Conservation (phyloP, 1,139 yeast species). For the Candida tunisiensis region DNA sequence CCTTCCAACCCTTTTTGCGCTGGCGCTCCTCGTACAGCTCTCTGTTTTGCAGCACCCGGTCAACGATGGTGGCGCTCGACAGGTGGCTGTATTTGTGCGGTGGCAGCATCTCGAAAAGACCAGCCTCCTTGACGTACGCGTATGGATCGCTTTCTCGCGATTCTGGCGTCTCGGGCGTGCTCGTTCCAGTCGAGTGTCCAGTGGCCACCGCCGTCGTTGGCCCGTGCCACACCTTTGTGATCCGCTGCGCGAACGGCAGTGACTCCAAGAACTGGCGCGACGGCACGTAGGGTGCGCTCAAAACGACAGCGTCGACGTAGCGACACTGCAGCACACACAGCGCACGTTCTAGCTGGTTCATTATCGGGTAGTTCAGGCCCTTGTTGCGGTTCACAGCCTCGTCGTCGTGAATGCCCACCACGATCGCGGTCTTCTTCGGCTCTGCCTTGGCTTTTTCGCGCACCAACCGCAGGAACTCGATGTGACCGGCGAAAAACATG, state of each 20-base stretch:
- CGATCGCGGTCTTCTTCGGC: slow-evolving; percentile 19
- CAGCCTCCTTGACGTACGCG: slow-evolving; percentile 19
- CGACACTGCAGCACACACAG: slow-evolving; percentile 78
- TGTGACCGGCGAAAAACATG: slow-evolving; percentile 86
- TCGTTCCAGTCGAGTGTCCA: too few species aligned
- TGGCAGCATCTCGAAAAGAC: slow-evolving; percentile 29
- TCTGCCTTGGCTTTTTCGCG: slow-evolving; percentile 20
- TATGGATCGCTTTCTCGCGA: slow-evolving; percentile 25
- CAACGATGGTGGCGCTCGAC: slow-evolving; percentile 48
- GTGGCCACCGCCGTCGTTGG: slow-evolving; percentile 27
- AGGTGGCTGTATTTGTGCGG: slow-evolving; percentile 41
- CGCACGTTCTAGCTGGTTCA: slow-evolving; percentile 76
- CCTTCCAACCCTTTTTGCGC: slow-evolving; percentile 61
- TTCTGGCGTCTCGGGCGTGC: slow-evolving; percentile 1
- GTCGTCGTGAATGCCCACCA: slow-evolving; percentile 64
- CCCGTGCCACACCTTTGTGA: slow-evolving; percentile 43
- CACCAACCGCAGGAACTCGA: slow-evolving; percentile 42
- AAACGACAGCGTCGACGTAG: slow-evolving; percentile 60
- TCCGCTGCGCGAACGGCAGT: slow-evolving; percentile 16
- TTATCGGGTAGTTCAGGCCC: slow-evolving; percentile 63
- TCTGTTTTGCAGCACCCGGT: slow-evolving; percentile 48
- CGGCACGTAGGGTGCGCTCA: slow-evolving; percentile 51
- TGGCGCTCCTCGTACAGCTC: slow-evolving; percentile 66
- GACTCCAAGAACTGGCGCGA: slow-evolving; percentile 22
- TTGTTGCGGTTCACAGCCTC: slow-evolving; percentile 35